A percentile compares a stretch with the other conserved stretches of the same genome.
phyloP scores from a whole-genome alignment of 2,329 filamentous ascomycete species.

The Fusarium sp. region DNA sequence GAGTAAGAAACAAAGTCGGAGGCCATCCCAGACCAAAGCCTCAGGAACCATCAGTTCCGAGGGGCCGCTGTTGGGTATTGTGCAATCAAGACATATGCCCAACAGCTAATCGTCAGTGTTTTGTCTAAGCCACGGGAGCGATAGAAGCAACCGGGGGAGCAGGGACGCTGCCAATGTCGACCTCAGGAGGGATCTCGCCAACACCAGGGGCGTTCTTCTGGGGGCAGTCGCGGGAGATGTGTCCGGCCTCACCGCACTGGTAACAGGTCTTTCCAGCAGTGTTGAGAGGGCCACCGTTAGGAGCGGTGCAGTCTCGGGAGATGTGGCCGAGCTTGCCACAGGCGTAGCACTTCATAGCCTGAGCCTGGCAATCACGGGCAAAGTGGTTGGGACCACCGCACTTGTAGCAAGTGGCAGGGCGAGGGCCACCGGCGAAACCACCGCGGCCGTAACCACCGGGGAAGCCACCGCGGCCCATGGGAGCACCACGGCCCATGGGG shows the following conservation, averaged over 20 bases:
- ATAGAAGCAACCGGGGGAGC: constrained; percentile 61
- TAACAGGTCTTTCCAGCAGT: constrained; percentile 99
- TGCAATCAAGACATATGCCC: constrained; percentile 5
- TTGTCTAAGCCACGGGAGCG: constrained; percentile 55
- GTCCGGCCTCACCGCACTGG: constrained; percentile 93
- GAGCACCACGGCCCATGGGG: constrained; percentile 72
- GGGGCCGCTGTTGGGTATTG: constrained; percentile 25
- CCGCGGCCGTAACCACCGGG: constrained; percentile 74
- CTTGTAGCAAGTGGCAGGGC: constrained; percentile 79
- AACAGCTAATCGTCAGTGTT: constrained; percentile 26
- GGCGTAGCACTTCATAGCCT: constrained; percentile 98
- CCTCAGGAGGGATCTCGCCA: constrained; percentile 61
- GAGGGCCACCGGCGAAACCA: constrained; percentile 77
- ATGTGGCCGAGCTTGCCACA: constrained; percentile 97
- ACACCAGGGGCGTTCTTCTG: constrained; percentile 68
- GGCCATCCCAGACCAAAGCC: constrained; percentile 19
- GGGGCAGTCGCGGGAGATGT: constrained; percentile 96
- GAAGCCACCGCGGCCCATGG: constrained; percentile 78
- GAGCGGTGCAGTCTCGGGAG: constrained; percentile 92
- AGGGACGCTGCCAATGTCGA: constrained; percentile 58
- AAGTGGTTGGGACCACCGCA: constrained; percentile 95
- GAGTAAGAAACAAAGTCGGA: constrained; percentile 42
- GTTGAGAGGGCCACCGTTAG: constrained; percentile 95
- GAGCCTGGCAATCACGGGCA: constrained; percentile 96
- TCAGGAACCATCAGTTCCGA: constrained; percentile 19